Evolutionary conservation across 108 stramenopile species (phyloP).

Genomic region (Schizochytrium sp.): DNA sequence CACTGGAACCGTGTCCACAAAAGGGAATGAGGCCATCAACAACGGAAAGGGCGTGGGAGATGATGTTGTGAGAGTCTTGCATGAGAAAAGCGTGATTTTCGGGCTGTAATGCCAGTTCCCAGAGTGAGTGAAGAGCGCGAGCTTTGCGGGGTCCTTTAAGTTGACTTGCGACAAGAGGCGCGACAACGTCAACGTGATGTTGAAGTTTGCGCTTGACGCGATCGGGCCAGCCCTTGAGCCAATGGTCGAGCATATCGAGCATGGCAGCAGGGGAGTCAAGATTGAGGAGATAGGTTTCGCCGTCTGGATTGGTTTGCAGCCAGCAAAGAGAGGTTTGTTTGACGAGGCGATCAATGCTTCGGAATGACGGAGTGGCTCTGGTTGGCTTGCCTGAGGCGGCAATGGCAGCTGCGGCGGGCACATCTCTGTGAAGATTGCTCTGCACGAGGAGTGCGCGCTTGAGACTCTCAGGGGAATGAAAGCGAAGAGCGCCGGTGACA

Average conservation of each 20-base stretch:
- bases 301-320: not conserved
- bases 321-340: not conserved
- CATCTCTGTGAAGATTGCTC: not conserved
- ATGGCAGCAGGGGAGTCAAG: not conserved
- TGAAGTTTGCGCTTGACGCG: not conserved
- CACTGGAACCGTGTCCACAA: not conserved
- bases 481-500: not conserved
- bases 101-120: not conserved
- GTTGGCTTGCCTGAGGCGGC: no score
- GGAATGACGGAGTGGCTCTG: not conserved
- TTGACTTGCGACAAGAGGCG: not conserved
- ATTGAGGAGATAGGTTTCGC: not conserved
- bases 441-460: not conserved
- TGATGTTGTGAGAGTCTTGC: not conserved
- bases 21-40: not conserved
- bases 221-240: not conserved
- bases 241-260: not conserved
- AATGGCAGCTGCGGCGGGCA: not conserved
- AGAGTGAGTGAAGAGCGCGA: not conserved
- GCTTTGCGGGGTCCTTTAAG: not conserved
- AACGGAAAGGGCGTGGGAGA: not conserved
- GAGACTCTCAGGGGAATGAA: not conserved
- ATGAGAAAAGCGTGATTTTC: not conserved
- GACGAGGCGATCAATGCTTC: not conserved
- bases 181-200: not conserved